Percentiles rank a stretch among this genome's conserved stretches.
Conservation (phyloP, 441 rosid genomes). For the Erodium moschatum region DNA sequence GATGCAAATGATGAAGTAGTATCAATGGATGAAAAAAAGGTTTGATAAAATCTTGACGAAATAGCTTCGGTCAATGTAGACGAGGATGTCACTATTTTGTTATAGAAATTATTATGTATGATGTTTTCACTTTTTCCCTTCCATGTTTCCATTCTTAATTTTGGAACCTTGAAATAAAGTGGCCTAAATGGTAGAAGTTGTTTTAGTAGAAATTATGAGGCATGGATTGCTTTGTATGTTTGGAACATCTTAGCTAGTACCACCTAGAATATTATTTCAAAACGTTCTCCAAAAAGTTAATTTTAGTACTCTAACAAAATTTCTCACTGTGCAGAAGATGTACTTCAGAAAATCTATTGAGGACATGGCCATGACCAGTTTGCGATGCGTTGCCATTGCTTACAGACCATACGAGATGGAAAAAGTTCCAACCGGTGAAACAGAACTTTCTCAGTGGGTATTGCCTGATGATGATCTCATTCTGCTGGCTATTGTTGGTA, state of each 20-base stretch:
- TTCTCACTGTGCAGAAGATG: conserved; percentile 39
- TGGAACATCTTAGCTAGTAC: neutral
- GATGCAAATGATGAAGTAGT: conserved; percentile 45
- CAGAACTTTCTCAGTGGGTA: conserved; percentile 55
- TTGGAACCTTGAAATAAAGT: neutral
- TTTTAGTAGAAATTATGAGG: neutral
- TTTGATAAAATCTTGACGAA: conserved; percentile 18
- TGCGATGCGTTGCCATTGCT: conserved; percentile 96
- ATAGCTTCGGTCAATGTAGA: neutral
- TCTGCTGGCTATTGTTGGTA: conserved; percentile 88
- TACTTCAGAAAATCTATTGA: conserved; percentile 64
- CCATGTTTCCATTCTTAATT: neutral
- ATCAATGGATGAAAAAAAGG: conserved; percentile 58
- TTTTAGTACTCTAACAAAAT: neutral
- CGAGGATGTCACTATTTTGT: neutral
- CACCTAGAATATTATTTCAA: neutral
- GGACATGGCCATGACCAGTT: conserved; percentile 75
- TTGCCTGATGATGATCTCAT: conserved; percentile 82
- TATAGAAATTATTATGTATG: neutral
- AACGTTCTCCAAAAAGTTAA: neutral
- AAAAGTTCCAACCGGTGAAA: conserved; percentile 62
- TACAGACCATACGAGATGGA: conserved; percentile 50
- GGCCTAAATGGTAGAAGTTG: neutral
- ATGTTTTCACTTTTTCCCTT: neutral
- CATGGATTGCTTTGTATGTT: neutral